phyloP scores from a whole-genome alignment of 768 basidiomycete genomes.

The Cantharellus anzutake region DNA sequence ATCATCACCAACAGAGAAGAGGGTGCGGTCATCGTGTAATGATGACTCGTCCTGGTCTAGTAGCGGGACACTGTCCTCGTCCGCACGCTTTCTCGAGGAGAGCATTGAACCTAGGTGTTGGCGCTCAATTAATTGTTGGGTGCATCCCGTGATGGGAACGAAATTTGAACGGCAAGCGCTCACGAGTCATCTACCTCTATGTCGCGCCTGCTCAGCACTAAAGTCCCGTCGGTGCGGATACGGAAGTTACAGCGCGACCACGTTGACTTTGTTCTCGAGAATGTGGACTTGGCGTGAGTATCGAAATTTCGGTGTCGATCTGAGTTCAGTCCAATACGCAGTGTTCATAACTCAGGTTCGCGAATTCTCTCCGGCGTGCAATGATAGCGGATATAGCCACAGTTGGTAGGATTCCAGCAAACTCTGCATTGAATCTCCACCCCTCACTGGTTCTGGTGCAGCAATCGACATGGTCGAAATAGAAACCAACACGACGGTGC shows the following conservation, averaged over 20 bases:
- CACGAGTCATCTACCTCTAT: too few species aligned
- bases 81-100: neutral
- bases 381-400: slow-evolving; percentile 97
- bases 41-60: neutral
- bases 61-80: neutral
- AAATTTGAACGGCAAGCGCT: too few species aligned
- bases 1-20: slow-evolving; percentile 9
- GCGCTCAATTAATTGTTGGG: neutral
- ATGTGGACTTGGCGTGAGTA: slow-evolving; percentile 87
- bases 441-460: slow-evolving; percentile 16
- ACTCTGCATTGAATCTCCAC: neutral
- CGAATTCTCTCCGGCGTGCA: slow-evolving; percentile 83
- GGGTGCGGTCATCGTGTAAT: slow-evolving; percentile 1
- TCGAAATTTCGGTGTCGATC: neutral
- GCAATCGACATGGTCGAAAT: slow-evolving; percentile 97
- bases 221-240: slow-evolving; percentile 35
- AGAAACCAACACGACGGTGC: slow-evolving; percentile 71
- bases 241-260: slow-evolving; percentile 68
- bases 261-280: slow-evolving; percentile 83
- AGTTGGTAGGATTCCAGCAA: slow-evolving; percentile 41
- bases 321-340: neutral
- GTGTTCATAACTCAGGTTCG: slow-evolving; percentile 35
- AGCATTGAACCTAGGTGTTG: neutral
- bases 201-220: too few species aligned
- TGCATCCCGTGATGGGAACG: too few species aligned